Evolutionary conservation across 139 green algal species (phyloP), one percentile per base, ranked within the genome.

Genomic region (Picochlorum sp.): DNA sequence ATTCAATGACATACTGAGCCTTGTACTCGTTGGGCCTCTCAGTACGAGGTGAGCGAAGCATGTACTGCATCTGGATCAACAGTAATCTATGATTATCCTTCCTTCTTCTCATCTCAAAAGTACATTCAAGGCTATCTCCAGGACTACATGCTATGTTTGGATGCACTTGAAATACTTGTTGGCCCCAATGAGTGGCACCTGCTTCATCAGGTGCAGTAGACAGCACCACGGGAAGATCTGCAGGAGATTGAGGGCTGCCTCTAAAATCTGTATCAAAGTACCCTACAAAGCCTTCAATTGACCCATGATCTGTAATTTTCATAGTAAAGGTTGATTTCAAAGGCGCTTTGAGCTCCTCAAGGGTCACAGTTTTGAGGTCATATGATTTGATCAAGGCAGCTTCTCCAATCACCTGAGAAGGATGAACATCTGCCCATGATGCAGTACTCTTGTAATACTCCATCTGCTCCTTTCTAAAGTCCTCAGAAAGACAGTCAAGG

Each of bases 181-280:
- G 92, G 18, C 92, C 92, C 92, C 92, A 98, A 78, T 98, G 92
- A 3, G 92, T 98, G 47, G 82, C 76, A 20, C 67, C 72, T 62
- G 81, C 89, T 3, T 82, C 71, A 71, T 95, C 90, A 16, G 92
- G 92, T 11, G 83, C 90, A 5, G 91, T 97, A 24, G 70, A 83
- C 6, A 97, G 77, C 59, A 74, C 68, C 21, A 96, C 83, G 8
- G 71, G 62, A 18, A 74, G 62, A 52, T 90, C 78, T 4, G 83
- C 65, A 0, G 91, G 86, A 66, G 90, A 83, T 65, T 83, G 21
- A 11, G 50, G 23, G 11, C 74, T 85, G 49, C 88, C 88, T 45
- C 66, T 63, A 65, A 96, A 96, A 13, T 73, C 57, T 4, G 90
- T 85, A 71, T 97, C 90, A 66, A 97, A 97, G 65, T 77, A 97